Base-by-base conservation (phyloP, 2,329 filamentous ascomycete genomes). In the Fusarium sulawesiense region DNA sequence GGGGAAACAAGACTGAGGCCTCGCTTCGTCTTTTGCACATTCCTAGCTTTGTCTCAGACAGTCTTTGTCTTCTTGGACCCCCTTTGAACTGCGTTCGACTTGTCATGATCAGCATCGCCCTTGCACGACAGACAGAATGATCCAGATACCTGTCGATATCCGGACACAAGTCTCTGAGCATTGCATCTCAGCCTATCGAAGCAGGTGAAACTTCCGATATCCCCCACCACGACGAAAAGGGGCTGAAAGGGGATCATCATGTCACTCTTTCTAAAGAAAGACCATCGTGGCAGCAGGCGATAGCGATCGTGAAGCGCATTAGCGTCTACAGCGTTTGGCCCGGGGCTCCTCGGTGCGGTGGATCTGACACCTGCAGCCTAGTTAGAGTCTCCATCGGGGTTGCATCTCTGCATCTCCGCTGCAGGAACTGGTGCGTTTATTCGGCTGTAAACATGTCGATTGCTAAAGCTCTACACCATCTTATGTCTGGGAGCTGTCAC, bases 311-410 rank as follows among this genome's bases (percentile, higher is more conserved):
- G 46, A 57, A 64, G 58, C 62, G 57, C 69, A 54, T 66, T 66
- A 73, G 67, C 60, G 48, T 66, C 29, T 46, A 45, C 46, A 57
- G 55, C 46, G 60, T 58, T 60, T 71, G 61, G 58, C 27, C 56
- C 65, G 60, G 56, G 65, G 59, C 58, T 60, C 49, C 63, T 59
- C 55, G 45, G 55, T 47, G 53, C 56, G 29, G 70, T 70, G 71
- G 71, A 69, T 73, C 67, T 71, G 60, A 67, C 64, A 73, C 58
- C 57, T 73, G 71, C 71, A 73, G 57, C 55, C 53, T 70, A 42
- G 61, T 21, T 58, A 46, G 60, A 48, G 51, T 47, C 62, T 57
- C 63, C 68, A 64, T 70, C 54, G 62, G 44, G 50, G 63, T 71
- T 71, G 64, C 68, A 68, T 68, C 57, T 64, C 49, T 71, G 68